Evolutionary conservation across 2,329 filamentous ascomycete genomes (phyloP).

Genomic region (Fusarium concolor): DNA sequence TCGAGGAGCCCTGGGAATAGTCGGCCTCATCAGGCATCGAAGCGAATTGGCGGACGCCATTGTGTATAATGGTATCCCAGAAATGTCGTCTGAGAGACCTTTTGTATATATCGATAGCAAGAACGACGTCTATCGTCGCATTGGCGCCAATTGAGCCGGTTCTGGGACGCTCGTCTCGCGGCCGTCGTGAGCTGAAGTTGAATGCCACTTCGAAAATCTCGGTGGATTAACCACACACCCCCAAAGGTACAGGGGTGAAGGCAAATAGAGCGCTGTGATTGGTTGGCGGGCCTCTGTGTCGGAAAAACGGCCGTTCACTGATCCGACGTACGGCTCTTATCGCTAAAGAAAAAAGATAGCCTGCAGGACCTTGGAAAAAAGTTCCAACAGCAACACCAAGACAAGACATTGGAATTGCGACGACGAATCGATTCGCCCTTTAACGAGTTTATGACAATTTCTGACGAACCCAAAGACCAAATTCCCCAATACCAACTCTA

Average conservation of each 20-base stretch:
- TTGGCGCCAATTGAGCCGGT: conserved; percentile 48
- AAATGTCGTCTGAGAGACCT: background rate
- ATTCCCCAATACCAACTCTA: background rate
- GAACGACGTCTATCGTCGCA: conserved; percentile 40
- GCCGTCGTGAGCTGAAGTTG: conserved; percentile 44
- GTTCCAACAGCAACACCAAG: conserved; percentile 33
- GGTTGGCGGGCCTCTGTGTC: conserved; percentile 10
- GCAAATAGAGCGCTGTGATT: conserved; percentile 27
- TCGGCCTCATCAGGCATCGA: conserved; percentile 57
- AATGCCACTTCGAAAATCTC: conserved; percentile 48
- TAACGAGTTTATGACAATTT: background rate
- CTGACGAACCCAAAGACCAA: background rate
- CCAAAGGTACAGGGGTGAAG: conserved; percentile 14
- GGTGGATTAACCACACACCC: conserved; percentile 43
- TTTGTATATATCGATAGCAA: conserved; percentile 11
- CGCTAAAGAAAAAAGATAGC: conserved; percentile 39
- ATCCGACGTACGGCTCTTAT: conserved; percentile 48
- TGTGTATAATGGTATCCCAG: conserved; percentile 12
- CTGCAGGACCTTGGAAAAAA: conserved; percentile 30
- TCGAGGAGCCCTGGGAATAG: conserved; percentile 50
- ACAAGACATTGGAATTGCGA: conserved; percentile 17
- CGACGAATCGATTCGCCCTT: conserved; percentile 1
- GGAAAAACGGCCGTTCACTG: conserved; percentile 44
- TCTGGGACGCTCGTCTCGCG: conserved; percentile 38
- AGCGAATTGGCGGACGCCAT: conserved; percentile 57